A percentile compares a stretch with the other conserved stretches of the same genome.
Conservation (phyloP, 83 land plant species). For the Thuja plicata region DNA sequence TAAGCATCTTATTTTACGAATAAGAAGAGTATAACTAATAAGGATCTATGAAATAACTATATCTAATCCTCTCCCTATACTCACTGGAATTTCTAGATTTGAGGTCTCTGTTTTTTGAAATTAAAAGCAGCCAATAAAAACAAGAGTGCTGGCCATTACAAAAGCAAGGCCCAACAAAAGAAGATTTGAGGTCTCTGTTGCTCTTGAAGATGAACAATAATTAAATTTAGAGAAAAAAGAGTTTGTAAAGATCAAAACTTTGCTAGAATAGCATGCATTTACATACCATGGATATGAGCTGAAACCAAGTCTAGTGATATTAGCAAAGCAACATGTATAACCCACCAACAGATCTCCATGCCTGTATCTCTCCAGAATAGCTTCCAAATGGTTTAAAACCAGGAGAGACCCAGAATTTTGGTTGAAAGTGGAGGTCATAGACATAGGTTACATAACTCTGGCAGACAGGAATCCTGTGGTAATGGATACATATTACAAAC, state of each 20-base stretch:
- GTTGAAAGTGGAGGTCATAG: background rate
- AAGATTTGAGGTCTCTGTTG: background rate
- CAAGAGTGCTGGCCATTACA: no score
- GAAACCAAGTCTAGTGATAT: background rate
- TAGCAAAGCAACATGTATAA: background rate
- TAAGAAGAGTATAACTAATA: background rate
- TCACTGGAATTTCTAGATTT: background rate
- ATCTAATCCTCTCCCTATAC: background rate
- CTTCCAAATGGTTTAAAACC: background rate
- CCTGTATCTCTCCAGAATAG: background rate
- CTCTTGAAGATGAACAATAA: background rate
- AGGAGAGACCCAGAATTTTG: background rate
- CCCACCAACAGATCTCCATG: background rate
- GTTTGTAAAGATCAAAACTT: background rate
- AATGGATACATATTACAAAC: background rate
- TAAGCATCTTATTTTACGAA: background rate
- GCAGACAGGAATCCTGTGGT: background rate
- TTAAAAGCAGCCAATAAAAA: no score
- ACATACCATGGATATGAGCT: slow-evolving; percentile 4
- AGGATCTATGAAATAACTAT: background rate
- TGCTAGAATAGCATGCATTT: background rate
- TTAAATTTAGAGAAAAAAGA: background rate
- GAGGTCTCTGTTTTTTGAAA: background rate
- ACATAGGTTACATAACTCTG: background rate
- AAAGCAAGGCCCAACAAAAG: no score